A percentile compares a stretch with the other conserved stretches of the same genome.
Conservation (phyloP, 1,284 basidiomycete genomes). For the Meripilus lineatus region DNA sequence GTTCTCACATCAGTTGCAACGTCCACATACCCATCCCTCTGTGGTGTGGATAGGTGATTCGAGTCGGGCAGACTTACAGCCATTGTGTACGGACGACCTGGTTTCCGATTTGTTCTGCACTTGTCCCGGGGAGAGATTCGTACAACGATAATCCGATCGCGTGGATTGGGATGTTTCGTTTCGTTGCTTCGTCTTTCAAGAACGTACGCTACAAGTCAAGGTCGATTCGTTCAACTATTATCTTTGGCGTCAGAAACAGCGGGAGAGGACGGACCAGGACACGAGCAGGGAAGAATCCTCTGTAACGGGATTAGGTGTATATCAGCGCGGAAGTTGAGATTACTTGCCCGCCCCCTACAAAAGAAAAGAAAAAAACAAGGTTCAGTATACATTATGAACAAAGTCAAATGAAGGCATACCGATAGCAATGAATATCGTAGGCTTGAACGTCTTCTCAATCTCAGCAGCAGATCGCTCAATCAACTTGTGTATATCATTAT, state of each 20-base stretch:
- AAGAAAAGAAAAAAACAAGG: slow-evolving; percentile 11
- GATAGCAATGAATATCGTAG: slow-evolving; percentile 78
- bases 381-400: slow-evolving; percentile 4
- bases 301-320: slow-evolving; percentile 28
- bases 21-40: too few relatives aligned
- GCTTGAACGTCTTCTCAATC: slow-evolving; percentile 68
- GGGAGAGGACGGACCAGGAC: slow-evolving; percentile 58
- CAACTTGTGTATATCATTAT: slow-evolving; percentile 83
- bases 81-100: slow-evolving; percentile 91
- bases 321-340: slow-evolving; percentile 12
- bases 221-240: background rate
- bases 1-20: too few relatives aligned
- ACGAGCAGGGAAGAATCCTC: slow-evolving; percentile 92
- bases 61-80: slow-evolving; percentile 53
- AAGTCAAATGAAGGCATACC: slow-evolving; percentile 37
- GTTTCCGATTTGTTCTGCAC: slow-evolving; percentile 73
- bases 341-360: slow-evolving; percentile 72
- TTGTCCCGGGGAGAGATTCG: slow-evolving; percentile 75
- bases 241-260: background rate
- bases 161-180: slow-evolving; percentile 83
- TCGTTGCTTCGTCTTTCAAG: slow-evolving; percentile 67
- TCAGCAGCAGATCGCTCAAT: slow-evolving; percentile 57
- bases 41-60: background rate
- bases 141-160: slow-evolving; percentile 93
- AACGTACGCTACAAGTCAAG: slow-evolving; percentile 69